These are phyloP conservation scores for Colletotrichum plurivorum DNA, from an alignment of 2,329 filamentous ascomycete genomes.

Conservation along the genomic window DNA sequence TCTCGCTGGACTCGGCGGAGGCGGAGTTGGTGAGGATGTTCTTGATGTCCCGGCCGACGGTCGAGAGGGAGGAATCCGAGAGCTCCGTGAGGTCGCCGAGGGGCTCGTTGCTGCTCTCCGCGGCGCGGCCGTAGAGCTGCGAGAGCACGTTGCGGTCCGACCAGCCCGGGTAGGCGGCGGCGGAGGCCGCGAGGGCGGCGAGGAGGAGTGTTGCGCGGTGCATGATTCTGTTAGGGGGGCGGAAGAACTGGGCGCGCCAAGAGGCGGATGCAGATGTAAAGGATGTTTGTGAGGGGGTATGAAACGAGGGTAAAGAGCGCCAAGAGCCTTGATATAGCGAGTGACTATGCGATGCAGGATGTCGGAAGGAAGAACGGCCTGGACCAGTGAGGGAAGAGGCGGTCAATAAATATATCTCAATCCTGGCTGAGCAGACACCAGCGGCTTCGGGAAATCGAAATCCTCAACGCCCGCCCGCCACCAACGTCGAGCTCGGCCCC, in stretches of 20 bases:
- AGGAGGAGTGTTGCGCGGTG: conserved; percentile 13
- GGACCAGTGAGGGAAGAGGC: not conserved
- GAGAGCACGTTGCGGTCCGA: not conserved
- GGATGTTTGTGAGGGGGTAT: not conserved
- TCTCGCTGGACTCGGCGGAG: conserved; percentile 23
- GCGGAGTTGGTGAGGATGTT: conserved; percentile 49
- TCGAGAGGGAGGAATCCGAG: conserved; percentile 47
- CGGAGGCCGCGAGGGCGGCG: conserved; percentile 22
- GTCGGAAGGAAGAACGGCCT: not conserved
- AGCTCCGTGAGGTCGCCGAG: conserved; percentile 57
- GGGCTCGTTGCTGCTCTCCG: conserved; percentile 21
- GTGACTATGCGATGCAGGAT: conserved; percentile 1
- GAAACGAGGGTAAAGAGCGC: conserved; percentile 5
- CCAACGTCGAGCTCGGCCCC: conserved; percentile 25
- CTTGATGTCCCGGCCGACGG: conserved; percentile 54
- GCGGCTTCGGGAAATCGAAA: not conserved
- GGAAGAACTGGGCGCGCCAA: not conserved
- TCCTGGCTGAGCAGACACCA: not conserved
- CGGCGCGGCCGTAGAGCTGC: conserved; percentile 6
- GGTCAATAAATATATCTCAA: not conserved
- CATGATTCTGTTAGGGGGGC: not conserved
- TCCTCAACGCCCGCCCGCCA: not conserved
- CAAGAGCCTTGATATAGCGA: conserved; percentile 4
- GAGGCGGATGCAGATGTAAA: too few species aligned
- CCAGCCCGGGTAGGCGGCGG: conserved; percentile 13